Conservation (phyloP, 768 basidiomycete species). For the Hygrophorus pudorinus region DNA sequence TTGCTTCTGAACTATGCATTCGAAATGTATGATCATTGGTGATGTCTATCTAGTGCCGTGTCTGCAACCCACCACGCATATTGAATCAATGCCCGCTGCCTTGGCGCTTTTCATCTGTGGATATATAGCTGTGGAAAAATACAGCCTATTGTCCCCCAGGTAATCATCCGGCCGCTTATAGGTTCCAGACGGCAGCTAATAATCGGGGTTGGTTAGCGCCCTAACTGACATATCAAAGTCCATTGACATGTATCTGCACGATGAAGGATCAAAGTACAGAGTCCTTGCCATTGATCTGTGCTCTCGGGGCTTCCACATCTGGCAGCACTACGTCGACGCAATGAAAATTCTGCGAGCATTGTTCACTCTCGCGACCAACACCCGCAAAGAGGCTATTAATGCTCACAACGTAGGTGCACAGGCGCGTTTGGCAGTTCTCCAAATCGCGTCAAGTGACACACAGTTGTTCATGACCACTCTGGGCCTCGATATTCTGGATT, state of each 20-base stretch:
- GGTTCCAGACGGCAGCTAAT: background rate
- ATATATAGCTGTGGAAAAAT: slow-evolving; percentile 72
- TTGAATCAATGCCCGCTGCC: slow-evolving; percentile 48
- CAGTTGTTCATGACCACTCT: slow-evolving; percentile 92
- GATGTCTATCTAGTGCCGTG: slow-evolving; percentile 39
- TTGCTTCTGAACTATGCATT: background rate
- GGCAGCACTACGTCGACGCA: slow-evolving; percentile 90
- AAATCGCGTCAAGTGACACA: slow-evolving; percentile 76
- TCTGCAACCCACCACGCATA: slow-evolving; percentile 49
- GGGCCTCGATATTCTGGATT: slow-evolving; percentile 78
- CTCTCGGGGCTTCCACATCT: slow-evolving; percentile 83
- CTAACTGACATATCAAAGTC: slow-evolving; percentile 83
- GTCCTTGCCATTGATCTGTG: slow-evolving; percentile 82
- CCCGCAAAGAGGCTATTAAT: slow-evolving; percentile 59
- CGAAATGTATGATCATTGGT: background rate
- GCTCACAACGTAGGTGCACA: slow-evolving; percentile 64
- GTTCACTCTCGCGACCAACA: slow-evolving; percentile 68
- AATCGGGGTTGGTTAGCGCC: slow-evolving; percentile 33
- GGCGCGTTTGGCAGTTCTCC: slow-evolving; percentile 74
- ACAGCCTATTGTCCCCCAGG: slow-evolving; percentile 65
- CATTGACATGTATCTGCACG: slow-evolving; percentile 65
- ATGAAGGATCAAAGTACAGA: slow-evolving; percentile 55
- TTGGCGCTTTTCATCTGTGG: slow-evolving; percentile 76
- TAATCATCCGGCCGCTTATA: slow-evolving; percentile 19
- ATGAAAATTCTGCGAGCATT: slow-evolving; percentile 80